Conservation (phyloP, 768 basidiomycete species). For the Podaxis sp. region DNA sequence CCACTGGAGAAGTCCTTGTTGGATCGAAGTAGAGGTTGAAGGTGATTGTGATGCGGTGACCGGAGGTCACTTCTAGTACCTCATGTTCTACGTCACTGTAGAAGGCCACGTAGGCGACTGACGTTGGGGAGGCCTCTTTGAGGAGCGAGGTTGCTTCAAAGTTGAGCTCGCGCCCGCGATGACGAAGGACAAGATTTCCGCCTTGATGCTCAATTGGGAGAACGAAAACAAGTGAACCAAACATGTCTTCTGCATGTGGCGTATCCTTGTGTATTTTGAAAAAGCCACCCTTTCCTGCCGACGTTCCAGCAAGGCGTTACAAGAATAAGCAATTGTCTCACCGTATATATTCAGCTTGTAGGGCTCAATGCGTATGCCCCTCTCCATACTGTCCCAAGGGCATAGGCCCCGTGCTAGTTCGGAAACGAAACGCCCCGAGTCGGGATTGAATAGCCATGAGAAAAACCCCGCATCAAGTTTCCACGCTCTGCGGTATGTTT, state of each 20-base stretch:
- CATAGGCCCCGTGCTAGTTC: conserved; percentile 17
- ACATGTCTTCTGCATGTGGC: conserved; percentile 40
- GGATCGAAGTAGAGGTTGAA: conserved; percentile 37
- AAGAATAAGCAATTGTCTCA: conserved; percentile 10
- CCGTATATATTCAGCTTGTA: conserved; percentile 40
- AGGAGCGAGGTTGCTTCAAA: conserved; percentile 30
- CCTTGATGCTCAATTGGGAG: conserved; percentile 47
- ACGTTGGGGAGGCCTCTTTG: conserved; percentile 15
- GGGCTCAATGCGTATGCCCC: conserved; percentile 24
- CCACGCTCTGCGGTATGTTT: conserved; percentile 26
- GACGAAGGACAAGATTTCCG: conserved; percentile 38
- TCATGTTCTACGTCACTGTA: conserved; percentile 42
- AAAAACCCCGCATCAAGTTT: conserved; percentile 23
- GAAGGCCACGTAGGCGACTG: conserved; percentile 32
- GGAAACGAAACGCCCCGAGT: conserved; percentile 12
- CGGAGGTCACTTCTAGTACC: conserved; percentile 31
- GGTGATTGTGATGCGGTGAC: conserved; percentile 39
- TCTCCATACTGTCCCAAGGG: conserved; percentile 15
- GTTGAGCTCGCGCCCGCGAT: conserved; percentile 30
- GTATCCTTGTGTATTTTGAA: conserved; percentile 54
- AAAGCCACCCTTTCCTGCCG: conserved; percentile 38
- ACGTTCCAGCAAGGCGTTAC: background rate
- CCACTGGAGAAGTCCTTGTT: background rate
- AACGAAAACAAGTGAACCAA: conserved; percentile 52
- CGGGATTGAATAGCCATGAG: conserved; percentile 19